Conservation (phyloP, 768 basidiomycete species). For the Chalciporus chontae region DNA sequence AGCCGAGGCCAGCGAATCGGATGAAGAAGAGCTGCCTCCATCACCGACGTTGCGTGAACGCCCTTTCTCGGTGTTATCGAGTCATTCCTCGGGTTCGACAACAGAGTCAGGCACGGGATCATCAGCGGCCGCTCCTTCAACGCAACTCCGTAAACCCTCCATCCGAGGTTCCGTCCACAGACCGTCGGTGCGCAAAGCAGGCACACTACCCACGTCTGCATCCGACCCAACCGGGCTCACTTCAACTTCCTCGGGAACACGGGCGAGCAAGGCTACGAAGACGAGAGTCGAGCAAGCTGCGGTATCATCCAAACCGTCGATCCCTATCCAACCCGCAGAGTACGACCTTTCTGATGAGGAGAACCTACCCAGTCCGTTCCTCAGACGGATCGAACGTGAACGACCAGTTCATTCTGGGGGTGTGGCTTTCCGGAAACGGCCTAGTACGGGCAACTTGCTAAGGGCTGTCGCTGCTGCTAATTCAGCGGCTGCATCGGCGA, state of each 20-base stretch:
- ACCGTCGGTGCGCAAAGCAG: slow-evolving; percentile 21
- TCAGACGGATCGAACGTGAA: slow-evolving; percentile 53
- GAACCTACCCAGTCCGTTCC: slow-evolving; percentile 81
- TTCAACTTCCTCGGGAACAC: slow-evolving; percentile 17
- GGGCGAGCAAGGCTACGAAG: slow-evolving; percentile 16
- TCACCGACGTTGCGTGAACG: slow-evolving; percentile 48
- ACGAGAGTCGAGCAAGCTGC: slow-evolving; percentile 1
- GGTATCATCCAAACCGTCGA: slow-evolving; percentile 15
- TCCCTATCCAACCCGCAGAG: slow-evolving; percentile 33
- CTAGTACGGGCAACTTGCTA: slow-evolving; percentile 51
- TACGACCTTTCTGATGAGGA: slow-evolving; percentile 79
- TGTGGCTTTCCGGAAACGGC: slow-evolving; percentile 34
- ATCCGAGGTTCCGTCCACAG: slow-evolving; percentile 41
- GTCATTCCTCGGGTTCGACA: slow-evolving; percentile 27
- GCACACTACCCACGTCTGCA: slow-evolving; percentile 34
- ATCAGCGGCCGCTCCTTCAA: slow-evolving; percentile 34
- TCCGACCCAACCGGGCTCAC: slow-evolving; percentile 38
- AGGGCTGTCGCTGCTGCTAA: slow-evolving; percentile 60
- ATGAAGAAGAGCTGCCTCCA: slow-evolving; percentile 34
- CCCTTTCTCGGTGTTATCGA: slow-evolving; percentile 27
- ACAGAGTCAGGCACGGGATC: slow-evolving; percentile 18
- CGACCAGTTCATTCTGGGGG: slow-evolving; percentile 7
- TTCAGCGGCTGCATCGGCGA: slow-evolving; percentile 30
- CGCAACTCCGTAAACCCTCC: slow-evolving; percentile 55
- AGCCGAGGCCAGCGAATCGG: slow-evolving; percentile 30